Conservation (phyloP, 2,329 filamentous ascomycete species). For the Bipolaris sorokiniana region DNA sequence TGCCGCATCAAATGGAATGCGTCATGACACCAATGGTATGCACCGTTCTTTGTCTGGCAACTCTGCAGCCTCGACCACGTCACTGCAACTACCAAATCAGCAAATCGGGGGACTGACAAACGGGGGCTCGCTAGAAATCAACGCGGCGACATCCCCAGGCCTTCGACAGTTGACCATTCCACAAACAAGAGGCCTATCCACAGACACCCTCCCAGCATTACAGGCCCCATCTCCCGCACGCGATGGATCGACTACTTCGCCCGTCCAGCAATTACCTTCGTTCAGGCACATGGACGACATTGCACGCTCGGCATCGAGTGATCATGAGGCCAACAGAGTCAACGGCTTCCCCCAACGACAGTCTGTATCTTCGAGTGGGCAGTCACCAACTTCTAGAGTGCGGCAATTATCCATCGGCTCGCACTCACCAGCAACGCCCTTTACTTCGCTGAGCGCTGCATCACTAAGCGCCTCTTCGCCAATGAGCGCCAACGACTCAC, state of each 20-base stretch:
- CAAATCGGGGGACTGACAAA: constrained; percentile 28
- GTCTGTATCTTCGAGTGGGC: constrained; percentile 45
- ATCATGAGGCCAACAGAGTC: constrained; percentile 35
- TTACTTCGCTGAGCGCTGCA: constrained; percentile 39
- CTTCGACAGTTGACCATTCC: constrained; percentile 44
- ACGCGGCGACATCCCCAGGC: constrained; percentile 36
- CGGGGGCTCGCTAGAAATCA: constrained; percentile 27
- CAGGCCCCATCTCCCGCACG: constrained; percentile 43
- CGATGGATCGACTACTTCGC: constrained; percentile 36
- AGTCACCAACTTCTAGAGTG: constrained; percentile 45
- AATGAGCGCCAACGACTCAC: constrained; percentile 37
- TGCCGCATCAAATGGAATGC: constrained; percentile 13
- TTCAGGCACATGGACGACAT: constrained; percentile 46
- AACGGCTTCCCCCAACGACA: constrained; percentile 43
- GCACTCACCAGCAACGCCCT: constrained; percentile 40
- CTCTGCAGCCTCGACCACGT: constrained; percentile 17
- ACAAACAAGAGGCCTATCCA: constrained; percentile 31
- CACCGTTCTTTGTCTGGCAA: constrained; percentile 10
- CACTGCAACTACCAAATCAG: constrained; percentile 21
- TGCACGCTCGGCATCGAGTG: constrained; percentile 41
- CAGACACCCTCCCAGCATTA: constrained; percentile 45
- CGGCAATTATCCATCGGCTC: constrained; percentile 45
- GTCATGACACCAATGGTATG: constrained; percentile 9
- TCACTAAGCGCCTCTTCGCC: constrained; percentile 43
- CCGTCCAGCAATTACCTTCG: constrained; percentile 42